Conservation (phyloP, 2,329 filamentous ascomycete genomes). For the Orbilia blumenaviensis region DNA sequence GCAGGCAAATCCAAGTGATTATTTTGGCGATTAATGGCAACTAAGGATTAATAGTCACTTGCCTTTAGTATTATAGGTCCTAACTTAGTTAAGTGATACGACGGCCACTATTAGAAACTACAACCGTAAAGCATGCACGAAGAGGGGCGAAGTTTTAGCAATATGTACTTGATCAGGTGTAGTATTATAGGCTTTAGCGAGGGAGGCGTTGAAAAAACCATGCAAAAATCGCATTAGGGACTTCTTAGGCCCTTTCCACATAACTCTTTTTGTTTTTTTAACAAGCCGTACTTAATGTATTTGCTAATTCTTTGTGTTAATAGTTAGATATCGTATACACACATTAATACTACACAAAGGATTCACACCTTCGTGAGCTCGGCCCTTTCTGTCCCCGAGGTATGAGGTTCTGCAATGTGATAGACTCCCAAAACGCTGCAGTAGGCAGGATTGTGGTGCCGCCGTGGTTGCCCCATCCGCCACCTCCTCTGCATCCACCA, state of each 20-base stretch:
- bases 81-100: constrained; percentile 2
- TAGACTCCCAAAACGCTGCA: not conserved
- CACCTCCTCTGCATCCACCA: not conserved
- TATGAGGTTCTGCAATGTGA: not conserved
- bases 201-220: constrained; percentile 2
- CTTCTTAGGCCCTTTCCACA: not conserved
- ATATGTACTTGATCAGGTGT: constrained; percentile 23
- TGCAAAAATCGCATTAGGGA: constrained; percentile 2
- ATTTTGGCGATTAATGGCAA: not conserved
- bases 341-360: not conserved
- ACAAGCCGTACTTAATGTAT: not conserved
- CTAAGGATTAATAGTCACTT: constrained; percentile 4
- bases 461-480: constrained; percentile 12
- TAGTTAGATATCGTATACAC: not conserved
- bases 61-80: constrained; percentile 3
- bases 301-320: constrained; percentile 4
- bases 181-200: constrained; percentile 15
- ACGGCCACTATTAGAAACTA: constrained; percentile 24
- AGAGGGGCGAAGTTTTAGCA: constrained; percentile 30
- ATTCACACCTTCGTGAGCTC: not conserved
- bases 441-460: not conserved
- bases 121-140: constrained; percentile 19
- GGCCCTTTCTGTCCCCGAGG: constrained; percentile 1
- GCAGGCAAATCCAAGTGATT: not conserved
- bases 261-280: not conserved